Conservation (phyloP, 2,329 filamentous ascomycete species). For the Lachnellula hyalina region DNA sequence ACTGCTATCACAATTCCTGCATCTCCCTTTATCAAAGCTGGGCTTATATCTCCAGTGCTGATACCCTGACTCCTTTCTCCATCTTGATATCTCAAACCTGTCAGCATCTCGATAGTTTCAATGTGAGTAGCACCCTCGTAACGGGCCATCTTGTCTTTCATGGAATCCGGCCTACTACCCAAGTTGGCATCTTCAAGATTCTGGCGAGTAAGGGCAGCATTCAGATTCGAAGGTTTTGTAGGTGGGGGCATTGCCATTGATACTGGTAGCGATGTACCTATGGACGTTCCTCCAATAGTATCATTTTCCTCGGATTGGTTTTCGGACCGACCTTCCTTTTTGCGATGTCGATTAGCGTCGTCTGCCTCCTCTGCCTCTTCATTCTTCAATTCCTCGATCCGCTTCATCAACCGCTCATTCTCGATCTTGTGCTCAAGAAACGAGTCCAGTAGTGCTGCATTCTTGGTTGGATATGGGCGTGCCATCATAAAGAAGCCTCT, state of each 20-base stretch:
- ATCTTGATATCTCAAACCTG: slow-evolving; percentile 79
- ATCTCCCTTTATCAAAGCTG: slow-evolving; percentile 77
- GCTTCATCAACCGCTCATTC: slow-evolving; percentile 78
- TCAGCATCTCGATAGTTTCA: slow-evolving; percentile 90
- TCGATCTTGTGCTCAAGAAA: slow-evolving; percentile 97
- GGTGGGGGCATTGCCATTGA: slow-evolving; percentile 57
- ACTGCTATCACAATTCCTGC: slow-evolving; percentile 78
- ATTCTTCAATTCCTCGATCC: slow-evolving; percentile 76
- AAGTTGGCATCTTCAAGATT: slow-evolving; percentile 70
- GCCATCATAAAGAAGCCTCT: slow-evolving; percentile 93
- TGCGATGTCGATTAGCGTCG: slow-evolving; percentile 56
- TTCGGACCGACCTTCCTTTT: slow-evolving; percentile 50
- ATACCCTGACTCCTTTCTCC: slow-evolving; percentile 85
- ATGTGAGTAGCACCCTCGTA: slow-evolving; percentile 73
- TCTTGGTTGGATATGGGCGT: slow-evolving; percentile 83
- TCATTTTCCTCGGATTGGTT: slow-evolving; percentile 39
- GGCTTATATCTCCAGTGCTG: slow-evolving; percentile 77
- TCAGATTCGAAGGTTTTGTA: slow-evolving; percentile 56
- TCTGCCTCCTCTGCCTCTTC: slow-evolving; percentile 81
- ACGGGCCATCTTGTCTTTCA: slow-evolving; percentile 78
- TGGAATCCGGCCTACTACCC: slow-evolving; percentile 64
- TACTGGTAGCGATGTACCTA: slow-evolving; percentile 24
- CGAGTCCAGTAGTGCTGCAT: slow-evolving; percentile 78
- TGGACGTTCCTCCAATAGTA: slow-evolving; percentile 30
- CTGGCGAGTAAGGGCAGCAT: slow-evolving; percentile 68